A percentile compares a stretch with the other conserved stretches of the same genome.
phyloP scores from a whole-genome alignment of 768 basidiomycete genomes.

The Leccinum boreale region DNA sequence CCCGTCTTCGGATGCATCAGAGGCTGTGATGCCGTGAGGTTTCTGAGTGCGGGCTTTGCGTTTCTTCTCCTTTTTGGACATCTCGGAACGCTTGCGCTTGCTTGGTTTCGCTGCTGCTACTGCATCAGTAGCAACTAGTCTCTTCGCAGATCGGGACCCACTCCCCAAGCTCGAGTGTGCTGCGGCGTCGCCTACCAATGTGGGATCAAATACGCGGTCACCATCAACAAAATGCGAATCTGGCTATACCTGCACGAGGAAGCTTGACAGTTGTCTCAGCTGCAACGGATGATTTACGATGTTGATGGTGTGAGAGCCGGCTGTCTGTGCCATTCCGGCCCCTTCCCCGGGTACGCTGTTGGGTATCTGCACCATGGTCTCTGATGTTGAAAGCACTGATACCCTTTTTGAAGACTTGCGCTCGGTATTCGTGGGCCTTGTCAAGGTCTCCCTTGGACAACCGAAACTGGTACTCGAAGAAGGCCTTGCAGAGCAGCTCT shows the following conservation, averaged over 20 bases:
- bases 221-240: neutral
- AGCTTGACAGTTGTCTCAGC: neutral
- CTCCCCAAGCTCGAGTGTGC: neutral
- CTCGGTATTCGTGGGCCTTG: neutral
- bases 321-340: neutral
- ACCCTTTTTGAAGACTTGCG: slow-evolving; percentile 1
- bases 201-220: neutral
- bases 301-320: neutral
- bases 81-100: neutral
- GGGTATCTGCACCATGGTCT: neutral
- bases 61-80: slow-evolving; percentile 12
- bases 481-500: slow-evolving; percentile 14
- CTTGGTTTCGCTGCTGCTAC: neutral
- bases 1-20: slow-evolving; percentile 25
- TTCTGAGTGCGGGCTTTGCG: slow-evolving; percentile 25
- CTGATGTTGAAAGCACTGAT: slow-evolving; percentile 4
- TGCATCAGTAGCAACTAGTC: neutral
- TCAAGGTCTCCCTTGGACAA: neutral
- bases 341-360: neutral
- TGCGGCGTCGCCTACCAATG: neutral
- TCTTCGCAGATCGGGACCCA: neutral
- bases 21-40: slow-evolving; percentile 11
- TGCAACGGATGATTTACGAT: neutral
- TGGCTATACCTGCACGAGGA: slow-evolving; percentile 11
- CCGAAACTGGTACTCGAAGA: slow-evolving; percentile 20